Evolutionary conservation across 2,329 filamentous ascomycete genomes (phyloP), one percentile per base, ranked within the genome.

Genomic region (Cercospora janseana): DNA sequence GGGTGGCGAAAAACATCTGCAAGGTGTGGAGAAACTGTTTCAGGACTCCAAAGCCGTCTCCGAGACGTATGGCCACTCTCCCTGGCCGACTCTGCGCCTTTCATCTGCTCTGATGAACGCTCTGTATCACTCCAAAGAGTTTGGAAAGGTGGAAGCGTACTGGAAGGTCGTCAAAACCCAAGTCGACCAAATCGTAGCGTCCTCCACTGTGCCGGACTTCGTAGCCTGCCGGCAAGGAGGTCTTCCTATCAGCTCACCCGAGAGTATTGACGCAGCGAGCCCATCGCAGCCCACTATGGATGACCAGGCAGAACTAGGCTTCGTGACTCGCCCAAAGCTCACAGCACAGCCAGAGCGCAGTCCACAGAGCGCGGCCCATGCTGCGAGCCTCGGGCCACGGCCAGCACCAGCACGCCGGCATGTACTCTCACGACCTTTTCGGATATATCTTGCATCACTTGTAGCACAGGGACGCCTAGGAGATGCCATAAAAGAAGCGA

Each of bases 61-160:
- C 3, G 12, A 46, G 21, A 43, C 54, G 24, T n/a, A 31, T 9
- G 45, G 38, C 13, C 21, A 46, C 10, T 23, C 49, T 21, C 31
- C 44, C 10, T 24, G 38, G 21, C 51, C 55, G 9, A 57, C 57
- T 2, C 48, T 65, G 31, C 56, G 55, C 12, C 69, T 91, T 47
- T 69, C 87, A 16, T 75, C 76, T 42, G 77, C 83, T 6, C 69
- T 92, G 51, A 91, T 95, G 85, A 72, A 77, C 16, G 76, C 81
- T 0, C 79, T 87, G 62, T 71, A 81, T 34, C 72, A 75, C 44
- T 78, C 83, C 13, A 69, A 74, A 29, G 75, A 83, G 16, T 78
- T 81, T 57, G 72, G 78, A 4, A 75, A 80, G 44, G 82, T 92
- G 15, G 77, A 81, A 55, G 68, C 77, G 37, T 82, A 80, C 43